Evolutionary conservation across 768 basidiomycete genomes (phyloP).

Genomic region (Suillus ampliporus): DNA sequence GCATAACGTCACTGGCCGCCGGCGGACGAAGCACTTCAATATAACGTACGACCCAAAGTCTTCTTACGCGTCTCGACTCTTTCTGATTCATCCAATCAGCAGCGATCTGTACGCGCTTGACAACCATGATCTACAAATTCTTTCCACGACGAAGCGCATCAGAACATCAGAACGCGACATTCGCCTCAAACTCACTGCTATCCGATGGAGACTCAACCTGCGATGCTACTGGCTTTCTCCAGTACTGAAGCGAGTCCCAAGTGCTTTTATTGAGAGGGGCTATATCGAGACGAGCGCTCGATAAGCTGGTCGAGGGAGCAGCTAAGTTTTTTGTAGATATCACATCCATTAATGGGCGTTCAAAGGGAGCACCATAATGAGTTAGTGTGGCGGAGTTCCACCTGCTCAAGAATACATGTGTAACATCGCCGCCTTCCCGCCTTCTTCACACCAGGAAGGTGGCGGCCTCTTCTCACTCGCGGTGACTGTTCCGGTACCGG

Average conservation of each 20-base stretch:
- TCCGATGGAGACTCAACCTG: background rate
- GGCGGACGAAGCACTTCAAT: too few species aligned
- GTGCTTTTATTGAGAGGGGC: too few species aligned
- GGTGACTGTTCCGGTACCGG: too few species aligned
- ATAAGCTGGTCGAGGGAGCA: background rate
- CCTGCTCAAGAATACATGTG: conserved; percentile 6
- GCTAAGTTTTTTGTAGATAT: background rate
- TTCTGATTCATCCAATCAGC: background rate
- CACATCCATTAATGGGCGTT: background rate
- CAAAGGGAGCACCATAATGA: conserved; percentile 2
- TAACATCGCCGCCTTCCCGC: conserved; percentile 10
- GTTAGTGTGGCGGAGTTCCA: background rate
- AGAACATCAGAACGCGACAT: background rate
- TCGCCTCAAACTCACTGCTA: background rate
- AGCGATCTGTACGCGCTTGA: background rate
- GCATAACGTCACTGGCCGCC: background rate
- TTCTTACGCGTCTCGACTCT: background rate
- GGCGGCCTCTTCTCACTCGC: background rate
- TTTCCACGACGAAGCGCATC: conserved; percentile 1
- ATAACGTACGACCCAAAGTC: background rate
- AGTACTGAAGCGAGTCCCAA: background rate
- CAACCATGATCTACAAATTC: background rate
- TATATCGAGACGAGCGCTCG: background rate
- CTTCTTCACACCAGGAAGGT: background rate
- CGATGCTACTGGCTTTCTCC: background rate